Evolutionary conservation across 352 stramenopile species (phyloP), one percentile per base, ranked within the genome.

Genomic region (Pythium biforme): DNA sequence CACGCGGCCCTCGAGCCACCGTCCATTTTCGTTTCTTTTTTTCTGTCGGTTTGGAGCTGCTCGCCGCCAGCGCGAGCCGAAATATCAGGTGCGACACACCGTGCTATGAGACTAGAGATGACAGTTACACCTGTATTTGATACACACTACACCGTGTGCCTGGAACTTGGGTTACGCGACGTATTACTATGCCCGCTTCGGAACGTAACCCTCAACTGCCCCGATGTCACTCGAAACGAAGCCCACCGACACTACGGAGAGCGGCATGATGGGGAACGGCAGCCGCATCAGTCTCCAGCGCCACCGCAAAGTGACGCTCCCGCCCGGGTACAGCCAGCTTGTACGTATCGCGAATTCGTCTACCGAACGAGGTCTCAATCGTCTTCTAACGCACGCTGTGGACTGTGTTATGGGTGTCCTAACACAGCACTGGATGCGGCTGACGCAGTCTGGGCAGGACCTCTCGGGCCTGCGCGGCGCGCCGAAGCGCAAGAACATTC

Each of bases 281-380:
- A 75, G 72, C 65, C 70, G 77, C 52, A 91, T 80, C 20, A 90
- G 79, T 67, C 59, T 73, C 63, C 78, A 89, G 72, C 70, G 74
- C 27, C 81, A 82, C 46, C 83, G 83, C 53, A 96, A 97, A 68
- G 81, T 94, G 50, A 77, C 79, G 52, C 69, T 97, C 20, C 75
- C 83, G 25, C 89, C 88, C 33, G 95, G 95, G 27, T 98, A 97
- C 75, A 97, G 90, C 49, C 83, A 98, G 54, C 55, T 96, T 60
- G 94, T 94, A 59, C 63, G 72, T 59, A 23, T 19, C 12, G 12
- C n/a, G 11, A 10, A 15, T 47, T 39, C 22, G 0, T 11, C 29
- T 59, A 17, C 57, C 53, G 52, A 53, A 39, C 33, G 45, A 10
- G 22, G 11, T 27, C 37, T 29, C 26, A 15, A 46, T 51, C 17